These are phyloP conservation scores for Amanita subjunquillea DNA, from an alignment of 768 basidiomycete species.

Conservation along the genomic window DNA sequence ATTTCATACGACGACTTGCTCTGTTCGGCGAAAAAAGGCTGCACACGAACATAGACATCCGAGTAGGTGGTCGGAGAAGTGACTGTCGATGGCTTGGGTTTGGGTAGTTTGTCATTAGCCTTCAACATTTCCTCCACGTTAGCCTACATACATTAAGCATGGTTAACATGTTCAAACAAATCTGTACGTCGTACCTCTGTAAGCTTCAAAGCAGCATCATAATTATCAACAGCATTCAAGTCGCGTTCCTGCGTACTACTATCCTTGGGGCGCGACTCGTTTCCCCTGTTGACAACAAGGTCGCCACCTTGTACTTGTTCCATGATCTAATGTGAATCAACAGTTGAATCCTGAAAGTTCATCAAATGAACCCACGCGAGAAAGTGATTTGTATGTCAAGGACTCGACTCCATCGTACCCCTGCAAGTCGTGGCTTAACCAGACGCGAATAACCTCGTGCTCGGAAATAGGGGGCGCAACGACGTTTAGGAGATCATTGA, in stretches of 20 bases:
- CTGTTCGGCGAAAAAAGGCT: conserved; percentile 59
- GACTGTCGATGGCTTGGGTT: conserved; percentile 20
- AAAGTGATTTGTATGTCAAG: conserved; percentile 81
- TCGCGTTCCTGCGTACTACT: conserved; percentile 43
- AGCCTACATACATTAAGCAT: conserved; percentile 41
- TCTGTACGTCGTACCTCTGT: conserved; percentile 47
- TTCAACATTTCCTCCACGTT: conserved; percentile 70
- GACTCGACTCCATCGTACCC: conserved; percentile 94
- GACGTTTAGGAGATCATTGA: conserved; percentile 88
- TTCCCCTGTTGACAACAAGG: conserved; percentile 76
- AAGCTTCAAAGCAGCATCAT: conserved; percentile 75
- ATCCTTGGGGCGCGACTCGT: conserved; percentile 65
- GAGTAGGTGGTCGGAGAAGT: conserved; percentile 69
- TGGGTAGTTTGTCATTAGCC: conserved; percentile 34
- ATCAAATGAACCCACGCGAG: conserved; percentile 43
- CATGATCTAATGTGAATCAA: conserved; percentile 50
- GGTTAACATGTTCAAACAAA: conserved; percentile 4
- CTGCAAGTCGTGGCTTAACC: conserved; percentile 92
- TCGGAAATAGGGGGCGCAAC: conserved; percentile 98
- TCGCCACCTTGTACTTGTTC: conserved; percentile 94
- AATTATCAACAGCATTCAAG: conserved; percentile 75
- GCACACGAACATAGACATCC: conserved; percentile 87
- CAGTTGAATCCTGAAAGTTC: neutral
- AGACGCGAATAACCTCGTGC: conserved; percentile 95
- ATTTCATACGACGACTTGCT: conserved; percentile 3